phyloP scores from a whole-genome alignment of 192 early-diverging fungal genomes.

The Podila horticola region DNA sequence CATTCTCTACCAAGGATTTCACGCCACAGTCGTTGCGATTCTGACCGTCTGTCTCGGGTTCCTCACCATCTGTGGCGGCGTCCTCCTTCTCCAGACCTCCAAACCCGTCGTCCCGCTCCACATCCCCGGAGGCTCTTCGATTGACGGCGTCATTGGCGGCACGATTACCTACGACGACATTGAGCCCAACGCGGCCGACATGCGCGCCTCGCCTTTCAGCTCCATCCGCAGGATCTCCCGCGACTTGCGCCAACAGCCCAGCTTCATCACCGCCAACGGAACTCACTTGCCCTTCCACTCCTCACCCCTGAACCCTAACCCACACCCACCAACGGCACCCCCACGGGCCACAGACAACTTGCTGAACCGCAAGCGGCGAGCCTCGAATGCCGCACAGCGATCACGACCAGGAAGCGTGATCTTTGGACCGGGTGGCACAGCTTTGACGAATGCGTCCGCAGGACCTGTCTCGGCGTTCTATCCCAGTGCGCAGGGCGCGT shows the following conservation, averaged over 20 bases:
- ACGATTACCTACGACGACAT: constrained; percentile 40
- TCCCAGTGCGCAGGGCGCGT: constrained; percentile 16
- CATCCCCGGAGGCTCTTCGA: constrained; percentile 21
- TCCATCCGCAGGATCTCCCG: constrained; percentile 38
- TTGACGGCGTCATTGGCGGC: constrained; percentile 13
- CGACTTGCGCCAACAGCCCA: constrained; percentile 35
- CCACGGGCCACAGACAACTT: constrained; percentile 23
- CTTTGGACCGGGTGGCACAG: not conserved
- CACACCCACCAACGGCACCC: not conserved
- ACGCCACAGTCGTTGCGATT: constrained; percentile 75
- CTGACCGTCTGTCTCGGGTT: constrained; percentile 87
- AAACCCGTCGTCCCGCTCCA: constrained; percentile 45
- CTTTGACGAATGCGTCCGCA: no score
- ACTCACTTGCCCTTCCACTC: constrained; percentile 23
- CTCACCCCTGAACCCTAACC: constrained; percentile 40
- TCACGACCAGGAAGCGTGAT: constrained; percentile 34
- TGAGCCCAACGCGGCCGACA: constrained; percentile 45
- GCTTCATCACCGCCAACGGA: constrained; percentile 2
- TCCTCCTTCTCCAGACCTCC: constrained; percentile 74
- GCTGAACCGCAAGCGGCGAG: constrained; percentile 35
- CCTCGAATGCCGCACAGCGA: constrained; percentile 33
- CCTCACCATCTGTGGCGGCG: constrained; percentile 90
- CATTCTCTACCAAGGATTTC: constrained; percentile 87
- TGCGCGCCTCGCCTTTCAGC: constrained; percentile 50
- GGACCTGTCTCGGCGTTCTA: constrained; percentile 12